Conservation (phyloP, 257 asterid species). For the Solanum sitiens region DNA sequence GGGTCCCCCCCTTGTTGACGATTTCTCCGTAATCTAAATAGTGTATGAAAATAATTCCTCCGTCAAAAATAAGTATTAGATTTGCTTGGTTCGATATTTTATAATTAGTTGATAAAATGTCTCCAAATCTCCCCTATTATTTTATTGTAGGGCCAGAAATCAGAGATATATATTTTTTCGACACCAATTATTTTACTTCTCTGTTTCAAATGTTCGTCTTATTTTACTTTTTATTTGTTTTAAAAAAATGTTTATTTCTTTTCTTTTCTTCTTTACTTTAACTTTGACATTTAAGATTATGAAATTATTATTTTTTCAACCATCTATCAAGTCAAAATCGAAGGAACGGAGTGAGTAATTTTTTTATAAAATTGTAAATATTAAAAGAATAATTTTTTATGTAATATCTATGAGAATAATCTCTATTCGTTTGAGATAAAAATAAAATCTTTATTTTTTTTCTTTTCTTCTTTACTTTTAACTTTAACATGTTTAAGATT, state of each 20-base stretch:
- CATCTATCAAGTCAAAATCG: too few relatives aligned
- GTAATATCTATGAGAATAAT: too few relatives aligned
- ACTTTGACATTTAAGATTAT: too few relatives aligned
- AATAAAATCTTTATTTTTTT: too few relatives aligned
- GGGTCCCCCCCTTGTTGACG: neutral
- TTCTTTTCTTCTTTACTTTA: too few relatives aligned
- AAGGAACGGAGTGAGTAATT: neutral
- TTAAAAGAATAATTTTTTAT: too few relatives aligned
- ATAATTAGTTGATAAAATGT: neutral
- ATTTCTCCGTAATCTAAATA: neutral
- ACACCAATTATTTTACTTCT: neutral
- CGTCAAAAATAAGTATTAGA: neutral
- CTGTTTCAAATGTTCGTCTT: neutral
- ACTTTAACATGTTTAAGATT: too few relatives aligned
- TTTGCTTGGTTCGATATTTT: neutral
- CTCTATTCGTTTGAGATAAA: too few relatives aligned
- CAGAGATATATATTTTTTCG: neutral
- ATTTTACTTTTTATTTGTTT: neutral
- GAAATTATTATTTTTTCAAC: too few relatives aligned
- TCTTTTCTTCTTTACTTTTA: too few relatives aligned
- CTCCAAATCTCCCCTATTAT: neutral
- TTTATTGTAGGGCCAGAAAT: neutral
- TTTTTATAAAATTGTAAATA: too few relatives aligned
- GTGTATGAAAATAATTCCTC: neutral
- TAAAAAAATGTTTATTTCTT: too few relatives aligned